A percentile compares a stretch with the other conserved stretches of the same genome.
These are phyloP conservation scores for Gossypium stocksii DNA, from an alignment of 345 rosid genomes.

Conservation along the genomic window DNA sequence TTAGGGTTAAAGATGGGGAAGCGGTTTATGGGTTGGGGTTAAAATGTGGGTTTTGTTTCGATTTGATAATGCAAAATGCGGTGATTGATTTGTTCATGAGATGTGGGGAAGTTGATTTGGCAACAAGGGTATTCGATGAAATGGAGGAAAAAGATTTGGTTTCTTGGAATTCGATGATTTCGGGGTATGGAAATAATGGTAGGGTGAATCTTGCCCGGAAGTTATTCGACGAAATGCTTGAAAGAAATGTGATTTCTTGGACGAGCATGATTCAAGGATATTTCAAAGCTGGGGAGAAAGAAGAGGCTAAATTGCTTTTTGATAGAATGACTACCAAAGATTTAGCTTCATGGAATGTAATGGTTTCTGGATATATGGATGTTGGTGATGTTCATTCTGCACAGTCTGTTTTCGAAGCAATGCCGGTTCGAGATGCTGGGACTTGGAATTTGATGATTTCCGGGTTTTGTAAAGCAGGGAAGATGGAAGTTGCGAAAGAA, in stretches of 20 bases:
- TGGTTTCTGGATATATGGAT: constrained; percentile 27
- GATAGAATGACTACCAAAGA: constrained; percentile 28
- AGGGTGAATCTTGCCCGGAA: constrained; percentile 24
- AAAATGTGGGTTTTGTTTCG: constrained; percentile 26
- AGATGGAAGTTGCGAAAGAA: constrained; percentile 25
- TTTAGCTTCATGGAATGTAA: constrained; percentile 25
- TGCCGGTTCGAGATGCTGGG: constrained; percentile 23
- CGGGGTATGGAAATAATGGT: constrained; percentile 25
- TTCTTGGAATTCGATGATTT: constrained; percentile 34
- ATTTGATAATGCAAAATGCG: constrained; percentile 24
- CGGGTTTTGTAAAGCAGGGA: constrained; percentile 26
- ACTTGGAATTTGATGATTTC: constrained; percentile 31
- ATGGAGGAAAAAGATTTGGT: constrained; percentile 32
- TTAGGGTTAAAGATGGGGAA: constrained; percentile 21
- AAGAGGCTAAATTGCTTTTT: constrained; percentile 29
- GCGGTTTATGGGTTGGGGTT: constrained; percentile 17
- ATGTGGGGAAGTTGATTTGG: constrained; percentile 25
- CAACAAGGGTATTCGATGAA: constrained; percentile 24
- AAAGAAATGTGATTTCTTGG: constrained; percentile 31
- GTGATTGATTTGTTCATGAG: constrained; percentile 29
- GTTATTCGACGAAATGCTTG: constrained; percentile 25
- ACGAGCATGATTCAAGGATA: constrained; percentile 32
- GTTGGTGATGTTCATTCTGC: constrained; percentile 27
- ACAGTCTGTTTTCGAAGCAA: constrained; percentile 15
- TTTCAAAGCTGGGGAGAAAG: constrained; percentile 27